These are phyloP conservation scores for Cladorrhinum samala DNA, from an alignment of 495 filamentous ascomycete species.

Conservation along the genomic window DNA sequence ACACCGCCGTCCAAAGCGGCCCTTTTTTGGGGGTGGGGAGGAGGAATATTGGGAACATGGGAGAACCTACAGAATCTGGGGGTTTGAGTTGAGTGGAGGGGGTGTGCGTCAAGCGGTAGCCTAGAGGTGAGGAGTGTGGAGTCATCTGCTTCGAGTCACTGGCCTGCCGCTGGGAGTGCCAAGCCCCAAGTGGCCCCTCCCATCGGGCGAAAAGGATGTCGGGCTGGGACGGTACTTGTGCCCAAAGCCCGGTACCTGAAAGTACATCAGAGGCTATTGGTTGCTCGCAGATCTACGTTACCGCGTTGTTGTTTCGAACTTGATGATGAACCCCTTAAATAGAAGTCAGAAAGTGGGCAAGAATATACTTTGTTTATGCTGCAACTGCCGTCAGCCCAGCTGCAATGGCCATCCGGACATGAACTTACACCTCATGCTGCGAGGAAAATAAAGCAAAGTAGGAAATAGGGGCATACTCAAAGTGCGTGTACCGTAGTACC, in stretches of 20 bases:
- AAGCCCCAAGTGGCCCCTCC: background rate
- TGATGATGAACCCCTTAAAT: background rate
- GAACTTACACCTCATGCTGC: too few relatives aligned
- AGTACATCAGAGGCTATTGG: background rate
- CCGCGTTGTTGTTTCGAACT: background rate
- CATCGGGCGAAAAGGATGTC: slow-evolving; percentile 19
- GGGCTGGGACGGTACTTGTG: slow-evolving; percentile 20
- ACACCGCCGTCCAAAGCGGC: too few relatives aligned
- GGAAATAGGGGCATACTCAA: too few relatives aligned
- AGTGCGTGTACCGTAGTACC: too few relatives aligned
- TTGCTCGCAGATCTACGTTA: background rate
- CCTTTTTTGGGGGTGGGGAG: background rate
- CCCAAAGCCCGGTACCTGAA: slow-evolving; percentile 21
- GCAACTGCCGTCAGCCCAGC: background rate
- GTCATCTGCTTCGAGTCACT: background rate
- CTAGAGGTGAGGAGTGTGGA: background rate
- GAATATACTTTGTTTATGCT: background rate
- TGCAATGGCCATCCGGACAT: too few relatives aligned
- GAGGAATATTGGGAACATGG: too few relatives aligned
- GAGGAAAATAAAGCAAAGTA: too few relatives aligned
- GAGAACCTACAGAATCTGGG: background rate
- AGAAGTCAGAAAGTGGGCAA: background rate
- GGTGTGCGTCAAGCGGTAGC: background rate
- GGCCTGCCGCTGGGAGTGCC: background rate
- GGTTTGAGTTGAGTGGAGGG: background rate